Conservation (phyloP, 768 basidiomycete genomes). For the Boletus tomentosulus region DNA sequence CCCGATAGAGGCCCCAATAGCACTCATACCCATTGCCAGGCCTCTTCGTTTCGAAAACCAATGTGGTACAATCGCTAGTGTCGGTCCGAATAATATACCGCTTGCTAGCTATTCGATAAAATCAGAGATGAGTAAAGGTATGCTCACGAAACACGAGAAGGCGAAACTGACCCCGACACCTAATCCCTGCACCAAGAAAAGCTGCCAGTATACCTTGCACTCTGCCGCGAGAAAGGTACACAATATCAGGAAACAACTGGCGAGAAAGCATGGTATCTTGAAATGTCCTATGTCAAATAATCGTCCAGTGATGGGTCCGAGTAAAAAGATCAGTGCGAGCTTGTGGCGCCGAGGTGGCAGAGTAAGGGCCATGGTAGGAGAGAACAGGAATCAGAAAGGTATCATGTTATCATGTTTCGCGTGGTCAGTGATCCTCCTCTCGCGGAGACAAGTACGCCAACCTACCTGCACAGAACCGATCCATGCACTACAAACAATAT, state of each 20-base stretch:
- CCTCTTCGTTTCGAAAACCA: constrained; percentile 65
- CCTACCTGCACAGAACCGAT: constrained; percentile 71
- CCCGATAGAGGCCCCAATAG: constrained; percentile 65
- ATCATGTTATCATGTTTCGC: not conserved
- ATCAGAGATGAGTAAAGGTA: not conserved
- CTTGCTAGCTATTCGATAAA: constrained; percentile 29
- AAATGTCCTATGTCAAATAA: constrained; percentile 73
- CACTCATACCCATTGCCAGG: constrained; percentile 56
- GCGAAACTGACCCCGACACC: constrained; percentile 50
- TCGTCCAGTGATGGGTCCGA: constrained; percentile 60
- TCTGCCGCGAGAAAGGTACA: constrained; percentile 66
- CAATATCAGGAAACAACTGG: constrained; percentile 47
- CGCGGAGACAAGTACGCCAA: not conserved
- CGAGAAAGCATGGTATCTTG: constrained; percentile 43
- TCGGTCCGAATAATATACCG: constrained; percentile 62
- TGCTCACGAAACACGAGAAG: too few species aligned
- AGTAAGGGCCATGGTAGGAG: too few species aligned
- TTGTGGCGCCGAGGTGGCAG: constrained; percentile 21
- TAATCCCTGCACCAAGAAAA: constrained; percentile 70
- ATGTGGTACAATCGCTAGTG: constrained; percentile 57
- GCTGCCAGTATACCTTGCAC: constrained; percentile 75
- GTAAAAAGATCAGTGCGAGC: constrained; percentile 62
- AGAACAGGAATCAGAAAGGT: not conserved
- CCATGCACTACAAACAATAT: constrained; percentile 56
- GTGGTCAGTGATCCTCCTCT: not conserved